Conservation (phyloP, 2,329 filamentous ascomycete species). For the Xylariomycetidae sp. region DNA sequence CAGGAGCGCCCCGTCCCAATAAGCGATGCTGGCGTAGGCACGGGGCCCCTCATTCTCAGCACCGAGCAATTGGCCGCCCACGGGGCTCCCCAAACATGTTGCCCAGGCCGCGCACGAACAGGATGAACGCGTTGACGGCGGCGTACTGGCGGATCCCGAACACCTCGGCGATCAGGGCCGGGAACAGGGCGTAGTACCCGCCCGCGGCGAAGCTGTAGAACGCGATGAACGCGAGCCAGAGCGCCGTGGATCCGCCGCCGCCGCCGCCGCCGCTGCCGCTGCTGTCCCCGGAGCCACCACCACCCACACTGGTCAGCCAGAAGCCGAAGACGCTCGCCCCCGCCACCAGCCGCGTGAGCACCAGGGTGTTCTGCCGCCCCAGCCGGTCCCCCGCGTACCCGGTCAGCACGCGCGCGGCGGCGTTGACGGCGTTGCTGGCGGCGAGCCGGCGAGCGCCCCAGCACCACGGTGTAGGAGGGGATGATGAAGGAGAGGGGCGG, state of each 20-base stretch:
- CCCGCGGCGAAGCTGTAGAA: constrained; percentile 37
- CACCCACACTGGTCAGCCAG: constrained; percentile 28
- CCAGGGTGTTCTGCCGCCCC: constrained; percentile 41
- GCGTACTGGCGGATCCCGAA: constrained; percentile 42
- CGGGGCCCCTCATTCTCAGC: constrained; percentile 18
- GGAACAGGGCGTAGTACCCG: constrained; percentile 40
- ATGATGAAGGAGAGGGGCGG: constrained; percentile 43
- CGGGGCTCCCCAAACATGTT: constrained; percentile 38
- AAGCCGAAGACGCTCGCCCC: constrained; percentile 31
- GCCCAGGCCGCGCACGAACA: constrained; percentile 37
- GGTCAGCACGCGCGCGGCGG: constrained; percentile 34
- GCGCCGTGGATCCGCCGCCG: constrained; percentile 20
- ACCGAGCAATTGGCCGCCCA: constrained; percentile 36
- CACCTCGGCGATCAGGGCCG: constrained; percentile 40
- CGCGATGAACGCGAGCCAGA: constrained; percentile 36
- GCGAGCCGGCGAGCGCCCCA: constrained; percentile 41
- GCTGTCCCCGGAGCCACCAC: constrained; percentile 18
- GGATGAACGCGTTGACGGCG: constrained; percentile 40
- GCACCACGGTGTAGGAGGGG: constrained; percentile 37
- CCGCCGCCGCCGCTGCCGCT: constrained; percentile 22
- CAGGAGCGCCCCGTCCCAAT: constrained; percentile 36
- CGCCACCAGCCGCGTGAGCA: constrained; percentile 32
- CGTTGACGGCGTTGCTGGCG: constrained; percentile 38
- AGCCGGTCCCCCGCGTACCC: constrained; percentile 40
- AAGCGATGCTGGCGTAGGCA: constrained; percentile 33